Conservation (phyloP, 305 asterid species). For the Vinca major region DNA sequence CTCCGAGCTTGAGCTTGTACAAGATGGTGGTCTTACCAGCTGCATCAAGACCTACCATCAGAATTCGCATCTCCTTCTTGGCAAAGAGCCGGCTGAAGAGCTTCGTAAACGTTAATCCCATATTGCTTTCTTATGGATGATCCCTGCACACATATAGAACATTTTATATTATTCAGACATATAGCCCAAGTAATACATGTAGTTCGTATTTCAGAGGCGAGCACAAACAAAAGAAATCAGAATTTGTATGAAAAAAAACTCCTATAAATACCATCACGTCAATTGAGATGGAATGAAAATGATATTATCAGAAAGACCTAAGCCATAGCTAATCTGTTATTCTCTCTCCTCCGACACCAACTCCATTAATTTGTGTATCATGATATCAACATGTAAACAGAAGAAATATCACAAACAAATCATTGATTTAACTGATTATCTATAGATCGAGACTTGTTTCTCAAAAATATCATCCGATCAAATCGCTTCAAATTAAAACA, state of each 20-base stretch:
- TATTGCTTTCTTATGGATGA: constrained; percentile 12
- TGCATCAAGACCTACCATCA: constrained; percentile 94
- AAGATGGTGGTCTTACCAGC: constrained; percentile 96
- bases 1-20: constrained; percentile 96
- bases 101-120: constrained; percentile 32
- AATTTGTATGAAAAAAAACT: too few relatives aligned
- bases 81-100: constrained; percentile 82
- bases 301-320: too few relatives aligned
- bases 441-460: constrained; percentile 3
- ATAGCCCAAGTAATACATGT: neutral
- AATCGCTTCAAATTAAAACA: neutral
- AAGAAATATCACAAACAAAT: neutral
- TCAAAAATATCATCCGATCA: constrained; percentile 5
- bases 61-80: constrained; percentile 90
- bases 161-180: neutral
- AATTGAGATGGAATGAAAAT: too few relatives aligned
- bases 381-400: too few relatives aligned
- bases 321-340: too few relatives aligned
- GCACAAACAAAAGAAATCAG: neutral
- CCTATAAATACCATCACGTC: too few relatives aligned
- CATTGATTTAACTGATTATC: neutral
- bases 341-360: too few relatives aligned
- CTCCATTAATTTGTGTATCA: too few relatives aligned
- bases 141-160: constrained; percentile 1
- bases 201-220: neutral